A percentile compares a stretch with the other conserved stretches of the same genome.
Evolutionary conservation across 2,329 filamentous ascomycete species (phyloP).

Genomic region (Emmonsia crescens): DNA sequence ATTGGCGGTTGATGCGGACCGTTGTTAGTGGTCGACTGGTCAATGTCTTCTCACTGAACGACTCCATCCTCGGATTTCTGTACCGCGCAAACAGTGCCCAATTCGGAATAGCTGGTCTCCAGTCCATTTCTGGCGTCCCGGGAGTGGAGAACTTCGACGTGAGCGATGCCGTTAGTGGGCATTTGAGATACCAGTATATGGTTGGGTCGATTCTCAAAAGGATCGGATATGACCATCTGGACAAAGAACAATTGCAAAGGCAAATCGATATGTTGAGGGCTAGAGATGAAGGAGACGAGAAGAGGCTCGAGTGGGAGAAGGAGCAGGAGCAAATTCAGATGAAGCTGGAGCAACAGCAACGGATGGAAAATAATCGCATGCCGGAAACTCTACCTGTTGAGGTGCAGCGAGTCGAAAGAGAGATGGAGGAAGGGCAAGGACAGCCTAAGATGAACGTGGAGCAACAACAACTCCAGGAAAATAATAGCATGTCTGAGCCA

Average conservation of each 20-base stretch:
- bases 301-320: background rate
- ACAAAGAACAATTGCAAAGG: slow-evolving; percentile 34
- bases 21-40: slow-evolving; percentile 74
- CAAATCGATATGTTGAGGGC: slow-evolving; percentile 32
- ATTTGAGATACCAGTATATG: slow-evolving; percentile 59
- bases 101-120: slow-evolving; percentile 71
- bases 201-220: slow-evolving; percentile 55
- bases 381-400: background rate
- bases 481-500: background rate
- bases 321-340: background rate
- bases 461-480: background rate
- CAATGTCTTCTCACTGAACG: slow-evolving; percentile 80
- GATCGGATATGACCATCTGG: slow-evolving; percentile 58
- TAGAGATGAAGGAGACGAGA: slow-evolving; percentile 27
- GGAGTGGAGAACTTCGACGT: slow-evolving; percentile 56
- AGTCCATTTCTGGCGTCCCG: slow-evolving; percentile 49
- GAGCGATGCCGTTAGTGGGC: slow-evolving; percentile 54
- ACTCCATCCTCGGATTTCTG: slow-evolving; percentile 76
- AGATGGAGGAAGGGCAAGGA: background rate
- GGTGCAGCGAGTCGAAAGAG: background rate
- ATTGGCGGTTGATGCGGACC: slow-evolving; percentile 67
- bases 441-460: background rate
- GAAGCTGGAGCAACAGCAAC: background rate
- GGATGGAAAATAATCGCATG: background rate
- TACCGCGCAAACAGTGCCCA: slow-evolving; percentile 78